Evolutionary conservation across 768 basidiomycete species (phyloP), one percentile per base, ranked within the genome.

Genomic region (Scleroderma citrinum): DNA sequence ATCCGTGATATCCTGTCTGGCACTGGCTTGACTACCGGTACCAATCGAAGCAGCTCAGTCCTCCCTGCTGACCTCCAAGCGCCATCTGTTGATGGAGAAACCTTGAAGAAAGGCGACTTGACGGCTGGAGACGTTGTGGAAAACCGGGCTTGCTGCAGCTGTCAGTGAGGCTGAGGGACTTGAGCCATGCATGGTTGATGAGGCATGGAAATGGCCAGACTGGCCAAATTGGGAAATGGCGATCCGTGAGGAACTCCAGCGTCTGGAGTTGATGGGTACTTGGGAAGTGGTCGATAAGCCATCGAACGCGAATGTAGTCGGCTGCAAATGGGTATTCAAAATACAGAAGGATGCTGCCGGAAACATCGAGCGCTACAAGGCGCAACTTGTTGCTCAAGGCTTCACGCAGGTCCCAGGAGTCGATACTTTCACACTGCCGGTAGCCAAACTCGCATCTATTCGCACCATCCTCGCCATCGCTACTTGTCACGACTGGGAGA

Each of bases 321-420:
- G 52, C 1, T 31, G 23, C 3, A 13, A 20, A 1, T 56, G 51
- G 55, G 17, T 24, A 2, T 53, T 44, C 14, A 26, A 23, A 1
- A 41, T 41, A 13, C 53, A 56, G 6, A 45, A 41, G 10, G 44
- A 31, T 17, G 39, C 40, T 6, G 12, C 34, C 1, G 43, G 51
- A 2, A 23, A 53, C 3, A 37, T 56, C 0, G 13, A 47, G 20
- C 13, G 19, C 2, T 45, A 52, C 58, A 74, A 76, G 56, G 73
- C 65, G 8, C 50, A 69, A 10, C 63, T 77, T 1, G 72, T 76
- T 1, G 73, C 71, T 0, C 46, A 19, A 12, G 31, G 34, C 65
- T 73, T 1, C 70, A 72, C 0, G 8, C 48, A 0, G 10, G 38
- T 39, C 20, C 38, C 38, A 1, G 17, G 38, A 8, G 11, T 39